These are phyloP conservation scores for Lasiodiplodia theobromae DNA, from an alignment of 2,329 filamentous ascomycete species.

Conservation along the genomic window DNA sequence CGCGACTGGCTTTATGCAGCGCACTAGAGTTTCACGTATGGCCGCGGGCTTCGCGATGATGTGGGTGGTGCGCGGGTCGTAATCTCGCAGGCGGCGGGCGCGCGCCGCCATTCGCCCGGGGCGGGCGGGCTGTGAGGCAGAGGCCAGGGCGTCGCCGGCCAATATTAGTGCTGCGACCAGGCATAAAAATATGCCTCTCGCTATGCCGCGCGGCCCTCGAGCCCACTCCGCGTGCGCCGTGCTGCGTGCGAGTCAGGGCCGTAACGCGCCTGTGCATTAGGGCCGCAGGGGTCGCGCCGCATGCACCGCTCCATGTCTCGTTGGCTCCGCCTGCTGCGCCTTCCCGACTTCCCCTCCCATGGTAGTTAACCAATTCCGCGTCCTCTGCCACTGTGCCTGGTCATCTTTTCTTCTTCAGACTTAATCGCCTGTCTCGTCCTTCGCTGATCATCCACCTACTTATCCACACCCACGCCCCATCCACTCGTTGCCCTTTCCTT, in stretches of 20 bases:
- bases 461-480: constrained; percentile 47
- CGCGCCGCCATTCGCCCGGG: constrained; percentile 27
- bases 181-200: constrained; percentile 41
- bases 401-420: constrained; percentile 53
- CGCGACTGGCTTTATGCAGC: constrained; percentile 31
- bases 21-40: constrained; percentile 32
- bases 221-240: constrained; percentile 28
- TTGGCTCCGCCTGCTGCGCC: constrained; percentile 48
- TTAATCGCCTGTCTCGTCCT: constrained; percentile 47
- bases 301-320: constrained; percentile 42
- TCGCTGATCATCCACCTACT: constrained; percentile 49
- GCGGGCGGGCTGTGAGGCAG: constrained; percentile 21
- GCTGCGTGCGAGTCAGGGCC: constrained; percentile 30
- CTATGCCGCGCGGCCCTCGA: constrained; percentile 45
- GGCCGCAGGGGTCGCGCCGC: constrained; percentile 40
- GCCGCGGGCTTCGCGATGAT: constrained; percentile 27
- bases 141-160: constrained; percentile 25
- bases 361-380: constrained; percentile 45
- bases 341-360: constrained; percentile 35
- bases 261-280: constrained; percentile 28
- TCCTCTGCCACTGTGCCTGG: constrained; percentile 47
- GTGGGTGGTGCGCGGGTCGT: constrained; percentile 30
- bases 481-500: constrained; percentile 45
- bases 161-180: constrained; percentile 41
- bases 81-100: constrained; percentile 30